These are phyloP conservation scores for Pichia nanzhaoensis DNA, from an alignment of 805 yeast genomes.

Conservation along the genomic window DNA sequence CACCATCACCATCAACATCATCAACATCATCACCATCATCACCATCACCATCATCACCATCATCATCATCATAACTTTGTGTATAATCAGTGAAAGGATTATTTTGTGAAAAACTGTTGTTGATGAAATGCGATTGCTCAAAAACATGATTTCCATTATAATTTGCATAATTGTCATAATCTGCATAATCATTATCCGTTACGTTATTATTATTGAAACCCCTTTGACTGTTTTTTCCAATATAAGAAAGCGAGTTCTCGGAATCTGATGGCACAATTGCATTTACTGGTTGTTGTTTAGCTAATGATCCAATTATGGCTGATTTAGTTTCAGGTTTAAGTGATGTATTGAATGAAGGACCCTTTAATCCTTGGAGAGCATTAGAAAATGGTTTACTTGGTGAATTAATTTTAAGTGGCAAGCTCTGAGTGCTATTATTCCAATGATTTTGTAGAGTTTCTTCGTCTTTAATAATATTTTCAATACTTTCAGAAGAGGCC, in stretches of 20 bases:
- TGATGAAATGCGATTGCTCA: neutral
- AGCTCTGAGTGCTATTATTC: constrained; percentile 1
- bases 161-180: constrained; percentile 3
- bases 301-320: constrained; percentile 26
- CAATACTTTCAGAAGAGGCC: constrained; percentile 12
- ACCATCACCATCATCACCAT: neutral
- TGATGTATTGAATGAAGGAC: constrained; percentile 42
- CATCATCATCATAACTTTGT: constrained; percentile 11
- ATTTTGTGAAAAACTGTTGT: constrained; percentile 3
- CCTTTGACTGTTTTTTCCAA: neutral
- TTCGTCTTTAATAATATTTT: constrained; percentile 11
- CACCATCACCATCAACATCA: constrained; percentile 7
- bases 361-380: constrained; percentile 59
- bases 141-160: neutral
- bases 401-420: constrained; percentile 8
- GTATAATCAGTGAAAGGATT: constrained; percentile 13
- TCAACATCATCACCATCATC: neutral
- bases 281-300: constrained; percentile 3
- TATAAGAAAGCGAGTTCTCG: constrained; percentile 12
- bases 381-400: constrained; percentile 30
- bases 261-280: constrained; percentile 16
- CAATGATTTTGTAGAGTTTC: constrained; percentile 6
- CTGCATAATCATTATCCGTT: neutral
- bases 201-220: neutral
- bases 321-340: constrained; percentile 23